Evolutionary conservation across 441 rosid genomes (phyloP).

Genomic region (Manihot esculenta): DNA sequence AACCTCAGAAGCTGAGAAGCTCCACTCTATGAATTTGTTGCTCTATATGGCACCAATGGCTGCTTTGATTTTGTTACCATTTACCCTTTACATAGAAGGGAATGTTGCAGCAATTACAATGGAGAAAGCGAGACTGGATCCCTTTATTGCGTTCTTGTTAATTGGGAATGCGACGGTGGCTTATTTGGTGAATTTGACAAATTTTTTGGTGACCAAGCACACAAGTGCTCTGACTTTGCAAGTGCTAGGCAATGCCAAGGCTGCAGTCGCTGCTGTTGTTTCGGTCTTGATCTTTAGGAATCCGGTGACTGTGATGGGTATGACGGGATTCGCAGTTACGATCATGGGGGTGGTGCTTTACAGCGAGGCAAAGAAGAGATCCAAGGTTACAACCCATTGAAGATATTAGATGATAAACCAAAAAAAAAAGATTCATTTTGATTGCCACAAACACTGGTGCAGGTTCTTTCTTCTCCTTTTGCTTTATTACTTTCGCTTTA

Average conservation of each 20-base stretch:
- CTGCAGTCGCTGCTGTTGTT: constrained; percentile 90
- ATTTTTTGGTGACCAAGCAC: constrained; percentile 95
- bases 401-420: too few relatives aligned
- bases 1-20: constrained; percentile 87
- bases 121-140: constrained; percentile 74
- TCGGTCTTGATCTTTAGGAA: constrained; percentile 91
- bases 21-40: constrained; percentile 91
- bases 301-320: constrained; percentile 92
- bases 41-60: constrained; percentile 97
- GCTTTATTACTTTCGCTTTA: constrained; percentile 28
- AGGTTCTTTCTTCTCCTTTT: constrained; percentile 28
- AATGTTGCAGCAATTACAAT: constrained; percentile 68
- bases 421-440: constrained; percentile 46
- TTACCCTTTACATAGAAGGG: constrained; percentile 93
- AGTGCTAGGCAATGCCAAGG: constrained; percentile 96
- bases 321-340: constrained; percentile 84
- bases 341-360: constrained; percentile 97
- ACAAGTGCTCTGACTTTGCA: constrained; percentile 95
- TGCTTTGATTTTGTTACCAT: constrained; percentile 75
- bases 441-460: constrained; percentile 43
- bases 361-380: constrained; percentile 98
- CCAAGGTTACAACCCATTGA: constrained; percentile 67
- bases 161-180: constrained; percentile 95
- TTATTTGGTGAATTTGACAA: constrained; percentile 87
- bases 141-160: constrained; percentile 65